Evolutionary conservation across 805 yeast species (phyloP), one percentile per base, ranked within the genome.

Genomic region (Zygoascus bituminiphila): DNA sequence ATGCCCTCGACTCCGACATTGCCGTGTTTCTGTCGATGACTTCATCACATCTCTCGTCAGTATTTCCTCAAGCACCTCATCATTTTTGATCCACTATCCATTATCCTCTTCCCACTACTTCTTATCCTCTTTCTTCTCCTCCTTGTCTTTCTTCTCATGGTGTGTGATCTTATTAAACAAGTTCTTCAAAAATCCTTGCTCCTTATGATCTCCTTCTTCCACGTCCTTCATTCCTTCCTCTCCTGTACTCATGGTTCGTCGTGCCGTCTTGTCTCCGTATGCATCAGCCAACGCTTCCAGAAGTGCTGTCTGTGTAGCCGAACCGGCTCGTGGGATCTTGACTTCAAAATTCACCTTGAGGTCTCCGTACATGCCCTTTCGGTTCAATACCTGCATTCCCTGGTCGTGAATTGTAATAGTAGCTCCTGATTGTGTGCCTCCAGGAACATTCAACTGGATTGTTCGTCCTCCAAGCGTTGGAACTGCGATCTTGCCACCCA

Each of bases 211-310:
- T 23, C 23, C 23, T 8, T 22, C 19, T 12, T 17, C 36, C 9
- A 8, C n/a, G 2, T 29, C 39, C 12, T 21, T 20, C 37, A 20
- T 33, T n/a, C 40, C 42, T 21, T 42, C 46, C 22, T 31, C 41
- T 12, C 39, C 46, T 24, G 42, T 40, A 23, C 40, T 46, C 25
- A 42, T 81, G 10, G 81, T 71, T 54, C 94, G 72, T 56, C 76
- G 84, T 2, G 98, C 98, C 21, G 73, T 75, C 39, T 72, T 72
- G 64, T 93, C 99, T 50, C 84, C 79, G 44, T 84, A 76, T 1
- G 95, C 84, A 61, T 88, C 96, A 1, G 99, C 98, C 54, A 93
- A 74, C 0, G 96, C 96, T 64, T 93, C 99, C 59, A 94, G 74
- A 48, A 93, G 70, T 24, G 94, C 94, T 10, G 81, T 82, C 64